Evolutionary conservation across 192 early-diverging fungal species (phyloP).

Genomic region (Entomortierella parvispora): DNA sequence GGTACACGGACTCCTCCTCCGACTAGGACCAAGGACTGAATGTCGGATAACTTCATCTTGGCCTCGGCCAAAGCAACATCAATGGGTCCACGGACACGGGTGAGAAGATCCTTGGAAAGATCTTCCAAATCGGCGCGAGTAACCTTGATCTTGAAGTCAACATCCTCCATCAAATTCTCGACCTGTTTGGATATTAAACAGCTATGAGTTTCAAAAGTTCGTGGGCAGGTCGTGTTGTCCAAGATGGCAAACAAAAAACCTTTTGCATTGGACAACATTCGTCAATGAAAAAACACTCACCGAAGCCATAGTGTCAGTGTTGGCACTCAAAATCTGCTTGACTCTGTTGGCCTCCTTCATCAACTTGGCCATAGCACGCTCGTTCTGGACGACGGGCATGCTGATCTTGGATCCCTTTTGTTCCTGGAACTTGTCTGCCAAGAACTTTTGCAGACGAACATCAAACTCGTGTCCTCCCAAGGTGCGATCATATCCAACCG

Average conservation of each 20-base stretch:
- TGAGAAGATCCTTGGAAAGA: conserved; percentile 69
- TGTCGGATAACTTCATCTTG: conserved; percentile 69
- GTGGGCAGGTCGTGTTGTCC: too few species aligned
- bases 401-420: conserved; percentile 59
- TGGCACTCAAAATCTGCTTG: conserved; percentile 96
- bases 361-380: conserved; percentile 89
- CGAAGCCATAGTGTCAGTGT: conserved; percentile 85
- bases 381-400: conserved; percentile 66
- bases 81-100: conserved; percentile 79
- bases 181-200: conserved; percentile 55
- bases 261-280: background rate
- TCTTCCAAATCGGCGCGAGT: conserved; percentile 85
- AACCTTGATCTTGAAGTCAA: conserved; percentile 83
- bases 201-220: background rate
- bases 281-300: conserved; percentile 44
- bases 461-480: conserved; percentile 93
- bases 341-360: conserved; percentile 95
- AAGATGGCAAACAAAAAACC: background rate
- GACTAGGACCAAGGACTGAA: conserved; percentile 92
- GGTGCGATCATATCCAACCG: conserved; percentile 81
- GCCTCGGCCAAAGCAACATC: conserved; percentile 74
- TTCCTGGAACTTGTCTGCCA: conserved; percentile 81
- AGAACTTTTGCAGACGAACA: conserved; percentile 78
- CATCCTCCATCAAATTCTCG: conserved; percentile 87
- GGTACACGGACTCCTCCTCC: conserved; percentile 94